Base-by-base conservation (phyloP, 1,284 basidiomycete genomes). In the Quambalaria eucalypti region DNA sequence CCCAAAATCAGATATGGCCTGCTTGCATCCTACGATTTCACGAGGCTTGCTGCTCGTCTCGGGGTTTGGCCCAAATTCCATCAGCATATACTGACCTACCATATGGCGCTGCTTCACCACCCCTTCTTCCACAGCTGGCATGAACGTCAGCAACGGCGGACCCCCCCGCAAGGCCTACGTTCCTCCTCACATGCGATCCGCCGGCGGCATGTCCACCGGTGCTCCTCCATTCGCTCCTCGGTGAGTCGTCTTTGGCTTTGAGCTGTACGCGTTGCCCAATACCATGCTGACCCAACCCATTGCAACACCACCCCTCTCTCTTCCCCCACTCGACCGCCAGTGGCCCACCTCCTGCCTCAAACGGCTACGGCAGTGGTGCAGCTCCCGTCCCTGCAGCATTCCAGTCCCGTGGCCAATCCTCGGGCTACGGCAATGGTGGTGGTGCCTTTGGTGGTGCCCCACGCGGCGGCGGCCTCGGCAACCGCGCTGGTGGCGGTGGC, bases 81-180 rank as follows among this genome's bases (percentile, higher is more conserved):
- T n/a, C n/a, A n/a, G n/a, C n/a, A n/a, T n/a, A n/a, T n/a, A n/a
- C n/a, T n/a, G n/a, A n/a, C n/a, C n/a, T n/a, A n/a, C n/a, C n/a
- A n/a, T n/a, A n/a, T n/a, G n/a, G n/a, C n/a, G n/a, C n/a, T n/a
- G n/a, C n/a, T n/a, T n/a, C n/a, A n/a, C n/a, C n/a, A n/a, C n/a
- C n/a, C n/a, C n/a, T n/a, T n/a, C n/a, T n/a, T n/a, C n/a, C n/a
- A n/a, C n/a, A n/a, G n/a, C n/a, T n/a, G n/a, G n/a, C n/a, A n/a
- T n/a, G n/a, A n/a, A n/a, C n/a, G n/a, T n/a, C n/a, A 59, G 59
- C 56, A 62, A 57, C 54, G 66, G 66, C 58, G 65, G 62, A 19
- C 39, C 77, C 81, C 78, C 54, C 66, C 86, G 85, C 81, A 84
- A 87, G 74, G 84, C 90, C 66, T 95, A 95, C 80, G 87, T 95